Evolutionary conservation across 768 basidiomycete species (phyloP).

Genomic region (Clitopilus hobsonii): DNA sequence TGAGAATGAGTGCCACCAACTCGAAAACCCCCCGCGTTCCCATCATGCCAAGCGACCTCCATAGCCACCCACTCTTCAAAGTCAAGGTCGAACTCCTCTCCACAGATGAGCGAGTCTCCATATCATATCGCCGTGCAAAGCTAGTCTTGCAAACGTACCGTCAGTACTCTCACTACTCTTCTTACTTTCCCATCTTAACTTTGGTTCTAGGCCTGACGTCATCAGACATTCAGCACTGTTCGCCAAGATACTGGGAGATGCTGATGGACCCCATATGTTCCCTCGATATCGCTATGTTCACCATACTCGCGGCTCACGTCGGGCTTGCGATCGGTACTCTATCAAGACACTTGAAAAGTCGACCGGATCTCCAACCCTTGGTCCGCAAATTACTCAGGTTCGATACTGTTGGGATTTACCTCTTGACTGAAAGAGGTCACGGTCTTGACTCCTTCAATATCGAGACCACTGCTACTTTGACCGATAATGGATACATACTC

Average conservation of each 20-base stretch:
- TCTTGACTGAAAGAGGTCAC: slow-evolving; percentile 53
- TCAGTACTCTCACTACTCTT: slow-evolving; percentile 17
- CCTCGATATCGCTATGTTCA: slow-evolving; percentile 49
- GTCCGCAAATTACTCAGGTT: slow-evolving; percentile 47
- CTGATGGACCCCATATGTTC: slow-evolving; percentile 49
- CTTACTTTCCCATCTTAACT: slow-evolving; percentile 4
- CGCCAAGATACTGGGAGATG: slow-evolving; percentile 47
- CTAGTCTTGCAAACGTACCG: slow-evolving; percentile 47
- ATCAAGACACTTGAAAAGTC: slow-evolving; percentile 39
- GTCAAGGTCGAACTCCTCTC: slow-evolving; percentile 37
- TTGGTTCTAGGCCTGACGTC: slow-evolving; percentile 34
- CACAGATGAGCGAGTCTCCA: slow-evolving; percentile 37
- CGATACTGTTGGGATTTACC: slow-evolving; percentile 49
- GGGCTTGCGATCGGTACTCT: slow-evolving; percentile 52
- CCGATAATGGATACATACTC: slow-evolving; percentile 45
- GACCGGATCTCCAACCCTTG: slow-evolving; percentile 45
- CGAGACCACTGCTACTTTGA: slow-evolving; percentile 55
- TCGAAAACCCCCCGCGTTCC: not conserved
- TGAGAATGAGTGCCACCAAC: not conserved
- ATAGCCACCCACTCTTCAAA: slow-evolving; percentile 43
- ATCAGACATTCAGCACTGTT: slow-evolving; percentile 43
- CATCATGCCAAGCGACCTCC: slow-evolving; percentile 32
- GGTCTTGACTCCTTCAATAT: slow-evolving; percentile 59
- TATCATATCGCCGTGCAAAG: slow-evolving; percentile 47
- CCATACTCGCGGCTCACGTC: slow-evolving; percentile 46